Base-by-base conservation (phyloP, 306 rosid species). In the Albizia julibrissin region DNA sequence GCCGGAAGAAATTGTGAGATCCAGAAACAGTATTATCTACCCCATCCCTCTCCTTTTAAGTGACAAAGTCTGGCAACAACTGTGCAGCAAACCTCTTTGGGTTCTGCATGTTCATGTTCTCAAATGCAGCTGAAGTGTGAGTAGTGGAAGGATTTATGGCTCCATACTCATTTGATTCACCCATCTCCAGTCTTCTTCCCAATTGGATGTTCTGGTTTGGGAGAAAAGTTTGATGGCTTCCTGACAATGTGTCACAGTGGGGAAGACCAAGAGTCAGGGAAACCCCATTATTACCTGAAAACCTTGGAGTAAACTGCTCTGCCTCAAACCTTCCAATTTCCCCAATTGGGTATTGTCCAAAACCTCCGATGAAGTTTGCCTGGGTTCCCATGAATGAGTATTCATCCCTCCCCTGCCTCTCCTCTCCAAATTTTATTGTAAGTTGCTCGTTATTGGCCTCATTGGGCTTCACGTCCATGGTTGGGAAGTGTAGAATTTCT, bases 211-310 rank as follows among this genome's bases (percentile, higher is more conserved):
- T 87, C 43, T 87, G 98, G 80, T 79, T 91, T 14, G 92, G 94
- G 3, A 95, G 89, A 85, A 93, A 93, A 1, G 56, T 81, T 58
- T 93, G 98, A 64, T 91, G 98, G 31, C 92, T 85, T 13, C 85
- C 92, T 18, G 97, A 85, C 64, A 94, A 34, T 5, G 98, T 83
- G 34, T 92, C 97, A 78, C 95, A 86, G 66, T 93, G 98, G 27
- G 98, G 99, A 33, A 95, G 95, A 62, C 99, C 99, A 65, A 95
- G 93, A 82, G 97, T 95, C 75, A 95, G 88, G 12, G 99, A 95
- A 44, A 95, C 98, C 0, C 96, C 89, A 87, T 93, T 92, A 87
- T 93, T 92, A 80, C 97, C 94, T 31, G 98, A 87, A 84, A 87
- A 95, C 80, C 98, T 87, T 80, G 91, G 92, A 65, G 94, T 61